Conservation (phyloP, 2,329 filamentous ascomycete genomes). For the Truncatella angustata region DNA sequence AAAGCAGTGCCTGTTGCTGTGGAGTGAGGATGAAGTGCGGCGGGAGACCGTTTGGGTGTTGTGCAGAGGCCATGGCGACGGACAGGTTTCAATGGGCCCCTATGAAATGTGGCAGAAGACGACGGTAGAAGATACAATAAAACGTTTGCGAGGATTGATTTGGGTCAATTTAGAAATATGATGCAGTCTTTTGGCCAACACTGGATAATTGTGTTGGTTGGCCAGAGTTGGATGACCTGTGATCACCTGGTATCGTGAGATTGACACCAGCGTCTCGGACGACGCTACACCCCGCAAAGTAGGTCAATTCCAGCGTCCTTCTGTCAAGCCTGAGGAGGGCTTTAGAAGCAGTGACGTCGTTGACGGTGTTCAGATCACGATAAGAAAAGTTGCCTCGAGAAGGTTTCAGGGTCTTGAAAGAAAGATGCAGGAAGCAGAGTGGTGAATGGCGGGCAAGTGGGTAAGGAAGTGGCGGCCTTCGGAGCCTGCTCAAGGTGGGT, state of each 20-base stretch:
- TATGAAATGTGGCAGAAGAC: constrained; percentile 6
- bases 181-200: too few species aligned
- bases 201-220: too few species aligned
- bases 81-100: constrained; percentile 6
- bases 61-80: constrained; percentile 48
- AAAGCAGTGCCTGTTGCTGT: constrained; percentile 73
- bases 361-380: not conserved
- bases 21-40: constrained; percentile 68
- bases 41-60: constrained; percentile 39
- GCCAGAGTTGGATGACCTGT: not conserved
- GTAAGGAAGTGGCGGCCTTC: constrained; percentile 12
- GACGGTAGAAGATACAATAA: not conserved
- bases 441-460: constrained; percentile 5
- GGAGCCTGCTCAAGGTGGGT: constrained; percentile 12
- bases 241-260: not conserved
- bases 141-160: too few species aligned
- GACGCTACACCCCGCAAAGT: too few species aligned
- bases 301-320: too few species aligned
- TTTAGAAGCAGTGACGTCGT: not conserved
- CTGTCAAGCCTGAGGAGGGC: not conserved
- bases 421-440: constrained; percentile 5
- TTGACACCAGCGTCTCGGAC: not conserved
- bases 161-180: too few species aligned
- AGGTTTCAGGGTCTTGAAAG: constrained; percentile 2
- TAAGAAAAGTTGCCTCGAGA: constrained; percentile 14